phyloP scores from a whole-genome alignment of 208 protist species.

The Herpetomonas samuelpessoai region DNA sequence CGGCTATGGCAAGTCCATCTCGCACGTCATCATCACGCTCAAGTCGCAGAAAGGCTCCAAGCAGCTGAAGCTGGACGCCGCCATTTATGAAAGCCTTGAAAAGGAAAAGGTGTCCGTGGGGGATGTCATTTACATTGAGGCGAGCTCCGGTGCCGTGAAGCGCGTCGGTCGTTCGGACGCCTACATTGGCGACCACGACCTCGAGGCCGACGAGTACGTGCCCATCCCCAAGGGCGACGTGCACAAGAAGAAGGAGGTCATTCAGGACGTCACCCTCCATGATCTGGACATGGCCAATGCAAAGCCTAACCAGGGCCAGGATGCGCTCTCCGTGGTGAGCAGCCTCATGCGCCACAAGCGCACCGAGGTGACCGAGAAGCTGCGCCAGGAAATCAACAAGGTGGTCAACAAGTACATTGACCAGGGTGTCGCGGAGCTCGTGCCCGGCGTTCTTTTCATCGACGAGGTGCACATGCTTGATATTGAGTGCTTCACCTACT shows the following conservation, averaged over 20 bases:
- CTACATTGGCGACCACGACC: constrained; percentile 96
- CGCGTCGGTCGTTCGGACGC: constrained; percentile 95
- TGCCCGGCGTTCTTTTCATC: constrained; percentile 99
- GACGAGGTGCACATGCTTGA: constrained; percentile 99
- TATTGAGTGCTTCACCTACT: constrained; percentile 99
- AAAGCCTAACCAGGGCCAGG: constrained; percentile 96
- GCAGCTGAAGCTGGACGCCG: constrained; percentile 98
- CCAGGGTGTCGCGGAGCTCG: constrained; percentile 99
- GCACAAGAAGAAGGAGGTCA: constrained; percentile 99
- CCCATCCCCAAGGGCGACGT: constrained; percentile 99
- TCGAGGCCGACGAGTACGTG: constrained; percentile 99
- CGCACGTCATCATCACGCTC: constrained; percentile 98
- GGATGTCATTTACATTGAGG: constrained; percentile 99
- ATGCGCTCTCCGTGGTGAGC: constrained; percentile 97
- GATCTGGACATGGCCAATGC: constrained; percentile 99
- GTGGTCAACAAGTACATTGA: constrained; percentile 99
- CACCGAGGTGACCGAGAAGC: constrained; percentile 99
- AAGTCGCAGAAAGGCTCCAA: constrained; percentile 98
- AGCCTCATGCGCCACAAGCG: constrained; percentile 99
- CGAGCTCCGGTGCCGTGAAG: constrained; percentile 97
- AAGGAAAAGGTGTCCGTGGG: constrained; percentile 98
- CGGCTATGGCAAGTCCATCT: constrained; percentile 98
- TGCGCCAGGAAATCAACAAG: constrained; percentile 99
- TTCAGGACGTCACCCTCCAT: constrained; percentile 99
- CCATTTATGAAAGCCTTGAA: constrained; percentile 99